A percentile compares a stretch with the other conserved stretches of the same genome.
These are phyloP conservation scores for Tetradesmus lagerheimii DNA, from an alignment of 139 green algal species.

Conservation along the genomic window DNA sequence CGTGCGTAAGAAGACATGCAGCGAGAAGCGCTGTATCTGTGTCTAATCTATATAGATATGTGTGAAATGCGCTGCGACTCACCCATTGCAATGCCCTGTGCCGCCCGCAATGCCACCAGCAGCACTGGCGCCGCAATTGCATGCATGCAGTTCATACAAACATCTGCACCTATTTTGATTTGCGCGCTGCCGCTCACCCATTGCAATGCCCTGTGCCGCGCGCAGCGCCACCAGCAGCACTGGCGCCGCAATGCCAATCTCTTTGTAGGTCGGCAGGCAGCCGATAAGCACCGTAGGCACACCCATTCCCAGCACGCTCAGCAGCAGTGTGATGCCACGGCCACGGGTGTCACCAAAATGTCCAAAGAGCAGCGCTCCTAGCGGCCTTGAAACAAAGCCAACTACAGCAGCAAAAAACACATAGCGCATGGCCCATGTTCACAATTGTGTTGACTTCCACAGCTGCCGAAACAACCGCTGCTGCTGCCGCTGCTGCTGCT, in stretches of 20 bases:
- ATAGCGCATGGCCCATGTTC: no score
- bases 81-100: not conserved
- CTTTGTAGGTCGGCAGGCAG: constrained; percentile 15
- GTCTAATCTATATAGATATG: no score
- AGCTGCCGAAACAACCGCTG: not conserved
- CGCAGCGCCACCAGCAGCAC: constrained; percentile 7
- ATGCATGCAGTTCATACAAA: no score
- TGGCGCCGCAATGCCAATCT: constrained; percentile 20
- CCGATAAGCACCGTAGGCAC: constrained; percentile 20
- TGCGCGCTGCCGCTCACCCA: constrained; percentile 30
- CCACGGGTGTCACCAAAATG: constrained; percentile 1
- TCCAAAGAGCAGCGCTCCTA: not conserved
- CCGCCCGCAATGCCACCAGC: no score
- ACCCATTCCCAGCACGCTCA: constrained; percentile 3
- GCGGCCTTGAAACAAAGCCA: not conserved
- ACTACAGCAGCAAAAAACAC: not conserved
- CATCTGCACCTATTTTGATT: no score
- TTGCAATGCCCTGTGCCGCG: constrained; percentile 46
- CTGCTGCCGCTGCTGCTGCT: not conserved
- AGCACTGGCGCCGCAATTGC: no score
- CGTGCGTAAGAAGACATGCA: no score
- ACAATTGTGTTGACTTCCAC: not conserved
- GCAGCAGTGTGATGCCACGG: not conserved
- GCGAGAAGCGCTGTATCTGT: no score
- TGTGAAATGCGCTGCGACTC: no score